phyloP scores from a whole-genome alignment of 2,329 filamentous ascomycete species.

The Daldinia sp. region DNA sequence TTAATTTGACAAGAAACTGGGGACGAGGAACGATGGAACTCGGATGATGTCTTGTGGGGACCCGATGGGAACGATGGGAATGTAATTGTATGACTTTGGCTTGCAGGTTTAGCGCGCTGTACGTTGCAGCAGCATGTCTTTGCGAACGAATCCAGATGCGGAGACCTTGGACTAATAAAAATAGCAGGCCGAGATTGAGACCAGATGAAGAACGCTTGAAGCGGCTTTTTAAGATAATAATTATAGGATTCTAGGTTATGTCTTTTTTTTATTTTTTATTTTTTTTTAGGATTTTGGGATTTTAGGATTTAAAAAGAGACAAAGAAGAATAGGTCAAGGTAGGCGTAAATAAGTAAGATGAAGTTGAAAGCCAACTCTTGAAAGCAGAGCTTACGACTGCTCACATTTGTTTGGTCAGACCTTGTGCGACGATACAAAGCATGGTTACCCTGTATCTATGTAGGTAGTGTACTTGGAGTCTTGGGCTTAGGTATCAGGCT shows the following conservation, averaged over 20 bases:
- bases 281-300: too few relatives aligned
- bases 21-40: slow-evolving; percentile 13
- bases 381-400: slow-evolving; percentile 32
- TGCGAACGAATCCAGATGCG: slow-evolving; percentile 26
- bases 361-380: slow-evolving; percentile 13
- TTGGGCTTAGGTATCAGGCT: slow-evolving; percentile 10
- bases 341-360: background rate
- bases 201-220: background rate
- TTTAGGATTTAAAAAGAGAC: slow-evolving; percentile 1
- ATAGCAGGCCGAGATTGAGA: too few relatives aligned
- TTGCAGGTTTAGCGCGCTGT: slow-evolving; percentile 32
- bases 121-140: slow-evolving; percentile 34
- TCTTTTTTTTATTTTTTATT: too few relatives aligned
- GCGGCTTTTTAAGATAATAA: background rate
- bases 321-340: slow-evolving; percentile 1
- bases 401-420: slow-evolving; percentile 20
- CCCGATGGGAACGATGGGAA: slow-evolving; percentile 21
- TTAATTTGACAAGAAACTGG: slow-evolving; percentile 17
- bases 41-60: slow-evolving; percentile 17
- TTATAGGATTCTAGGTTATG: background rate
- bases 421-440: slow-evolving; percentile 28
- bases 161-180: slow-evolving; percentile 31
- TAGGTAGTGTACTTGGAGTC: too few relatives aligned
- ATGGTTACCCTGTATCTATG: too few relatives aligned
- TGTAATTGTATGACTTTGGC: slow-evolving; percentile 20